Base-by-base conservation (phyloP, 345 rosid species). In the Corymbia maculata region DNA sequence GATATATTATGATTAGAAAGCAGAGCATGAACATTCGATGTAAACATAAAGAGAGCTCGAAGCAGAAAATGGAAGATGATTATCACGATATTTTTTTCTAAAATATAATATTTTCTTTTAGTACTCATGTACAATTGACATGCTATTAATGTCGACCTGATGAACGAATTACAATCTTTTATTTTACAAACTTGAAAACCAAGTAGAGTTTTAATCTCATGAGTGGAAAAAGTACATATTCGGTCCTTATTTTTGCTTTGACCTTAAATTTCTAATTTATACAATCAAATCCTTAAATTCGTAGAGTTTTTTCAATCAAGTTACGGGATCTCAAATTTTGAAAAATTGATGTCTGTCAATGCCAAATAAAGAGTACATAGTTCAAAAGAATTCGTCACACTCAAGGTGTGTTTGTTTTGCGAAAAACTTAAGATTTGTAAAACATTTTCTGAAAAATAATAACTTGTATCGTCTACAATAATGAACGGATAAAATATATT, bases 381-480 rank as follows among this genome's bases (percentile, higher is more conserved):
- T 64, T n/a, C 30, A 6, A 64, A 64, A 64, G 9, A 64, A n/a
- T 28, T 64, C 8, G 4, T n/a, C 13, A 3, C 0, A 1, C 0
- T 64, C 6, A 64, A 0, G 75, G 28, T 55, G 61, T 55, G 2
- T 55, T 55, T 55, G 28, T 22, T 55, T 55, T 55, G 21, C 0
- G 0, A 55, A 55, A 55, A 55, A 0, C 6, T 55, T 28, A 55
- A 55, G 6, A 9, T 55, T 55, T 22, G 61, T 0, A 55, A 22
- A 9, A 55, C 6, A 22, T 22, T 55, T 55, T 55, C 9, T 0
- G 26, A 55, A 55, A 55, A 9, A 55, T 22, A 2, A 55, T 22
- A 11, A 0, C 61, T 55, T 55, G 28, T 0, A 22, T 55, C 0
- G 9, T 0, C 0, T 22, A 55, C 9, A 55, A 52, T 21, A 55